Base-by-base conservation (phyloP, 805 yeast genomes). In the Lipomyces starkeyi region DNA sequence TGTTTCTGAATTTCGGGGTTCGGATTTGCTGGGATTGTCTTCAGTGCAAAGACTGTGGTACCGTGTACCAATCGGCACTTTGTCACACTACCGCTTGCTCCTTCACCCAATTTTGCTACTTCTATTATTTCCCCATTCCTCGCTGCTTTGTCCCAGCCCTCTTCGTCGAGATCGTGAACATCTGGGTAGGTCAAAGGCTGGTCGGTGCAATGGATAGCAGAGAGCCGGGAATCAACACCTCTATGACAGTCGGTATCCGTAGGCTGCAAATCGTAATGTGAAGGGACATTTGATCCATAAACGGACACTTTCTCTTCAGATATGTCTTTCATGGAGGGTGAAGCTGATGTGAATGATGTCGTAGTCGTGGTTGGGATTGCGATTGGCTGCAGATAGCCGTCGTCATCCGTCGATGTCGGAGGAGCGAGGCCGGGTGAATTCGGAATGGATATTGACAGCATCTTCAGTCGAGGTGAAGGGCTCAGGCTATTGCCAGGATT, bases 1-100 rank as follows among this genome's bases (percentile, higher is more conserved):
- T 95, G 98, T 73, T 90, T 90, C 76, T 93, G 97, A 52, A 91
- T 84, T 65, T 91, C 96, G 0, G 97, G 95, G 73, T 91, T 89
- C 25, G 92, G 91, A 77, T 88, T 90, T 11, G 91, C 85, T 25
- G 87, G 86, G 61, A 90, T 89, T 55, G 88, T 83, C 78, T 87
- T 94, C 68, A 95, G 80, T 0, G 99, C 99, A 83, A 94, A 94
- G 3, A 93, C 82, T 40, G 86, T 85, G 29, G 81, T 76, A 8
- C 90, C 89, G 56, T 84, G 75, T 65, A 80, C 81, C 62, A 94
- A 81, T 66, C 81, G 81, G 78, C 98, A 94, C 76, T 91, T 88
- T 25, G 89, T 84, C 11, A 94, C 99, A 11, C 91, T 84, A 0
- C 98, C 99, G 17, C 97, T 97, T 47, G 91, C 89, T 20, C 99